Evolutionary conservation across 2,329 filamentous ascomycete genomes (phyloP), one percentile per base, ranked within the genome.

Genomic region (Fusarium burgessii): DNA sequence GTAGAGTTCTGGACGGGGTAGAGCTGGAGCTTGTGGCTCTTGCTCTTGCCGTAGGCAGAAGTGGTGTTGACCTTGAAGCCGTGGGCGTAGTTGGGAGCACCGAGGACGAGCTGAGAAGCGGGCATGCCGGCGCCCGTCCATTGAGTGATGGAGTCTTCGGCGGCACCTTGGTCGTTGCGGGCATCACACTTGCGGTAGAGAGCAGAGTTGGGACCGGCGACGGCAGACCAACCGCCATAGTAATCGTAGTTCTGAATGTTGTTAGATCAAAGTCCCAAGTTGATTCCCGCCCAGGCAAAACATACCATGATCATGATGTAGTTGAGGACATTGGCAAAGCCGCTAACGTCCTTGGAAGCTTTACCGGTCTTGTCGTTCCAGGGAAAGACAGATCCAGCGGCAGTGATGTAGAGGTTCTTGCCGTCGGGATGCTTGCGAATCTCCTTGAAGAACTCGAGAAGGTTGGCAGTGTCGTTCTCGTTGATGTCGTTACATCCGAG

Each of bases 301-400:
- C 56, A 4, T 62, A 73, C 72, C 72, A 74, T 74, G n/a, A 74
- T 46, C 66, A 74, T 73, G 29, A 74, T 45, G 43, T 74, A 73
- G 27, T 74, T 59, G 11, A 74, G 17, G 9, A 74, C 72, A 17
- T 58, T 33, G 20, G 66, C 68, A 42, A 74, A 74, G 12, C 70
- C 72, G 1, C 29, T 20, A 2, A 74, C 46, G 18, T 74, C 58
- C 20, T 56, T 66, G 9, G 72, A 74, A 0, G 61, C 41, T 15
- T 25, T 20, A 1, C 70, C 72, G 2, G 40, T 50, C 17, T 54
- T 55, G n/a, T 73, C 43, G 23, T 74, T 73, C 72, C 72, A 74
- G 5, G 72, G 72, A 13, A 66, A 62, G 3, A 73, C 41, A 0
- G 72, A 74, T 9, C 66, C 58, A 25, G 72, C 72, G 11, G 72